These are phyloP conservation scores for Nissolia schottii DNA, from an alignment of 306 rosid genomes.

Conservation along the genomic window DNA sequence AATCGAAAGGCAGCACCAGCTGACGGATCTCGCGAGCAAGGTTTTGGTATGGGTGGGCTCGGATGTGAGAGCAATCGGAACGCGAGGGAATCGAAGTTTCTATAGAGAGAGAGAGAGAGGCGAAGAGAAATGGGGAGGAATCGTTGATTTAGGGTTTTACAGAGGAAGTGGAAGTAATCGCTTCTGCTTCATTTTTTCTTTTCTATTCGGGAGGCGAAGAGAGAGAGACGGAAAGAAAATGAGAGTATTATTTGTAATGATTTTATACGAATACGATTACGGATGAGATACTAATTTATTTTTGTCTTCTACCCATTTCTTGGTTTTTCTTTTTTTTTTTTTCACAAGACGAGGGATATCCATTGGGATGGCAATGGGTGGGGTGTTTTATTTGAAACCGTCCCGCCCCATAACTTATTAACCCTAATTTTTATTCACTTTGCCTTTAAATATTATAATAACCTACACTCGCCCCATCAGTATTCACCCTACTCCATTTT, in stretches of 20 bases:
- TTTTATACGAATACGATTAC: slow-evolving; percentile 14
- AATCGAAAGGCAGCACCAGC: neutral
- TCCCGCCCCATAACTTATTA: too few species aligned
- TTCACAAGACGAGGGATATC: too few species aligned
- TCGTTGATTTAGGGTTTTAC: slow-evolving; percentile 78
- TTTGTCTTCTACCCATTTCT: too few species aligned
- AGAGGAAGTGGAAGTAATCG: slow-evolving; percentile 44
- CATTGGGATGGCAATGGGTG: too few species aligned
- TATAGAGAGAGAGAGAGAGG: neutral
- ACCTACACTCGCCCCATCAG: too few species aligned
- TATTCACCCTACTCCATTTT: too few species aligned
- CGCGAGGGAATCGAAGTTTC: slow-evolving; percentile 35
- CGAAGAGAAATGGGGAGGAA: neutral
- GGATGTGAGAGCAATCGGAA: slow-evolving; percentile 8
- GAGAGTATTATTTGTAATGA: slow-evolving; percentile 9
- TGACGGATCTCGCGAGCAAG: slow-evolving; percentile 50
- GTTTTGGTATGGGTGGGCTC: slow-evolving; percentile 23
- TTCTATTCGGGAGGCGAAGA: neutral
- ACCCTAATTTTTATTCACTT: too few species aligned
- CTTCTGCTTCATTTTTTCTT: slow-evolving; percentile 14
- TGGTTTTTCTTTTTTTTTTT: neutral
- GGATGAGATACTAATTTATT: neutral
- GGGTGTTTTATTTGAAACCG: too few species aligned
- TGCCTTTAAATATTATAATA: too few species aligned
- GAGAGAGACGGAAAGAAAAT: neutral